Percentiles rank a stretch among this genome's conserved stretches.
Evolutionary conservation across 331 rosid species (phyloP).

Genomic region (Malus hybrid): DNA sequence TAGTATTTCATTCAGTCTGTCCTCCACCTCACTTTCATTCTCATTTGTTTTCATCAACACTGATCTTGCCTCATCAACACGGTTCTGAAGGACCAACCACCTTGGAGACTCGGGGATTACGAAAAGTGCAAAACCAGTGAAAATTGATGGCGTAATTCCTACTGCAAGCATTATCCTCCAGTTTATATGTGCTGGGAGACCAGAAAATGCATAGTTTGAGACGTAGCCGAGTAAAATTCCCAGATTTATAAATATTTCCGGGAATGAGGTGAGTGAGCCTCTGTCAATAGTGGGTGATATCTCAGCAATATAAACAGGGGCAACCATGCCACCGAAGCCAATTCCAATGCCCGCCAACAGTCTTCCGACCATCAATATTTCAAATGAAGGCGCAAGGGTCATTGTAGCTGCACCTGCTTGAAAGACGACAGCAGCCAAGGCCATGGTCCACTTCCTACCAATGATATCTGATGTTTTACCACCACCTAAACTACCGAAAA

Average conservation of each 20-base stretch:
- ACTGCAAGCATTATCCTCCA: conserved; percentile 93
- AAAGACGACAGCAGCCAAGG: conserved; percentile 66
- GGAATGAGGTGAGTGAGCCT: conserved; percentile 85
- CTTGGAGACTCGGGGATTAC: conserved; percentile 82
- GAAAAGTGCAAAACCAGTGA: conserved; percentile 75
- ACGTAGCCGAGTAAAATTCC: conserved; percentile 87
- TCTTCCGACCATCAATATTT: conserved; percentile 57
- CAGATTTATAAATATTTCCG: conserved; percentile 75
- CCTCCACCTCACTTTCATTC: conserved; percentile 66
- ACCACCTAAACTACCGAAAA: conserved; percentile 79
- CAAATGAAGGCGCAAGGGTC: conserved; percentile 79
- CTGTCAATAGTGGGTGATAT: conserved; percentile 73
- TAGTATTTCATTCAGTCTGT: conserved; percentile 66
- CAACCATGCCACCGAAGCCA: conserved; percentile 83
- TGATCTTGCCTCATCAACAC: conserved; percentile 74
- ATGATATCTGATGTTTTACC: conserved; percentile 78
- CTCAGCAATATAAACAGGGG: conserved; percentile 88
- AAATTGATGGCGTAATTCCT: conserved; percentile 70
- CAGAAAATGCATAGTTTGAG: conserved; percentile 72
- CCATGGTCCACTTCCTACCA: conserved; percentile 99
- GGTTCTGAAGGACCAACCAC: conserved; percentile 70
- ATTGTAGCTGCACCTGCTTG: conserved; percentile 72
- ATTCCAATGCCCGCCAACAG: conserved; percentile 79
- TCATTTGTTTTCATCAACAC: conserved; percentile 66
- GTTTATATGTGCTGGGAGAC: conserved; percentile 55